Conservation (phyloP, 768 basidiomycete genomes). For the Boletus reticulatus region DNA sequence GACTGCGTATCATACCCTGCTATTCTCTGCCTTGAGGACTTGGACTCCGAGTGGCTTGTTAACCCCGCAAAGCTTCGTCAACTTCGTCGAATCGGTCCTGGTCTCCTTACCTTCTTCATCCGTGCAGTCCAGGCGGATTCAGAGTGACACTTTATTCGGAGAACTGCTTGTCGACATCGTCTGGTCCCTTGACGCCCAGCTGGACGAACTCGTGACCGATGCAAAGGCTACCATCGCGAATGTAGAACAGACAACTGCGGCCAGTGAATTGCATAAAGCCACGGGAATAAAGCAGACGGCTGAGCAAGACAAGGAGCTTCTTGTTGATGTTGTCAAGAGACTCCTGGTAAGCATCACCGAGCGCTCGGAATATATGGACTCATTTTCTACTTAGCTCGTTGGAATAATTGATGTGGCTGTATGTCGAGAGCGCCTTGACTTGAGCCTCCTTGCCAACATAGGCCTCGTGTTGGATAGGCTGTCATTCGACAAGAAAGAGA, state of each 20-base stretch:
- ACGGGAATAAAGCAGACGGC: conserved; percentile 49
- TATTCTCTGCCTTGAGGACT: conserved; percentile 55
- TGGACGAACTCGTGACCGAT: conserved; percentile 69
- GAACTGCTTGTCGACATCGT: conserved; percentile 76
- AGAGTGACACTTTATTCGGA: conserved; percentile 49
- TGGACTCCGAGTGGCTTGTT: conserved; percentile 52
- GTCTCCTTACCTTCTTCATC: conserved; percentile 66
- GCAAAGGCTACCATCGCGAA: conserved; percentile 42
- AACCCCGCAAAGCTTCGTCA: conserved; percentile 49
- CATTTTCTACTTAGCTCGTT: conserved; percentile 41
- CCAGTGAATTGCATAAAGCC: conserved; percentile 28
- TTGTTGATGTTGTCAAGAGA: conserved; percentile 56
- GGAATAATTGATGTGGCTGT: conserved; percentile 56
- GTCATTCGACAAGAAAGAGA: conserved; percentile 74
- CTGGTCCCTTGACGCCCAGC: conserved; percentile 75
- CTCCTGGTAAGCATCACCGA: conserved; percentile 47
- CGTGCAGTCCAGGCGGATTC: conserved; percentile 33
- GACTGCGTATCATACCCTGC: conserved; percentile 66
- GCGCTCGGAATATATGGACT: neutral
- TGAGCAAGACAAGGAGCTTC: conserved; percentile 61
- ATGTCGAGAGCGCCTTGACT: conserved; percentile 76
- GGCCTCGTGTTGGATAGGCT: conserved; percentile 69
- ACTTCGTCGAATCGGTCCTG: conserved; percentile 64
- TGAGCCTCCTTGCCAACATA: conserved; percentile 56
- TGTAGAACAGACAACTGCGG: conserved; percentile 22